Evolutionary conservation across 139 green algal genomes (phyloP).

Genomic region (Bryopsis sp.): DNA sequence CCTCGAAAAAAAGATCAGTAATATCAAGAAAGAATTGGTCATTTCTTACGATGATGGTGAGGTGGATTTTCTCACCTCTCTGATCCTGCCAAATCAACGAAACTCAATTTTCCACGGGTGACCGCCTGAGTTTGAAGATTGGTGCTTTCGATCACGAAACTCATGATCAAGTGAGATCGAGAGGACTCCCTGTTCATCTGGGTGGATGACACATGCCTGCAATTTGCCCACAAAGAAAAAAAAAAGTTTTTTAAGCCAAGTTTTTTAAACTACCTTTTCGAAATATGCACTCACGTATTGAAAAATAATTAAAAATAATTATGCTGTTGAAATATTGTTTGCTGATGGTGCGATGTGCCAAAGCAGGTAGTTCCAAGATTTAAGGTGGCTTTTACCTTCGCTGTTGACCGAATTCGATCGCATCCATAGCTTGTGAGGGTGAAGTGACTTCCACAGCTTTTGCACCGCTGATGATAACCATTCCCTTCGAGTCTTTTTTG

Average conservation of each 20-base stretch:
- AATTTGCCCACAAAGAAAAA: no score
- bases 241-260: no score
- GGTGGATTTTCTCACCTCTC: slow-evolving; percentile 55
- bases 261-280: no score
- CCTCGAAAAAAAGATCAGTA: not conserved
- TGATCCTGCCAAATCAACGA: slow-evolving; percentile 93
- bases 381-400: no score
- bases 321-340: no score
- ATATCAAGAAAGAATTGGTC: not conserved
- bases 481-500: slow-evolving; percentile 93
- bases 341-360: no score
- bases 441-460: slow-evolving; percentile 51
- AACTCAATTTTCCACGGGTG: slow-evolving; percentile 83
- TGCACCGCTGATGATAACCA: slow-evolving; percentile 82
- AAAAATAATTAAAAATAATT: no score
- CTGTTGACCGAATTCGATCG: slow-evolving; percentile 50
- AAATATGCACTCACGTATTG: no score
- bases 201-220: slow-evolving; percentile 46
- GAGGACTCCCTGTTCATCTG: slow-evolving; percentile 86
- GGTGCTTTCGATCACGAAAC: slow-evolving; percentile 80
- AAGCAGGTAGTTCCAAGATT: no score
- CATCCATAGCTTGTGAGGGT: slow-evolving; percentile 45
- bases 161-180: slow-evolving; percentile 91
- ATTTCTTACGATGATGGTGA: not conserved
- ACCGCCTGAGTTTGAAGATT: slow-evolving; percentile 93